Evolutionary conservation across 768 basidiomycete genomes (phyloP).

Genomic region (Neoboletus brunneissimus): DNA sequence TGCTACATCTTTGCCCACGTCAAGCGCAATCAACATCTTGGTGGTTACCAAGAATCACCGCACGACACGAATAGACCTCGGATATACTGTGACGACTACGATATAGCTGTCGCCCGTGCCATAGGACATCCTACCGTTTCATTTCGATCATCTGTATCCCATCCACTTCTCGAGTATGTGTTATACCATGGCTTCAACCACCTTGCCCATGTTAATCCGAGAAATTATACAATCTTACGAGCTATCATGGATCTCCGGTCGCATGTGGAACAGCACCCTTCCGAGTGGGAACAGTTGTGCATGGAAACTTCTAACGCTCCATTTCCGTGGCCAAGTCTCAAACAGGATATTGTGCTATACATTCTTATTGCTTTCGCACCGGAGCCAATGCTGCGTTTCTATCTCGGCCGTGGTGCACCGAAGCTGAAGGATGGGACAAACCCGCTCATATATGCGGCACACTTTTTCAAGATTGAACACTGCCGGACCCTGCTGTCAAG

Average conservation of each 20-base stretch:
- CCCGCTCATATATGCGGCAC: not conserved
- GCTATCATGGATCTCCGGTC: too few relatives aligned
- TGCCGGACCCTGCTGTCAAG: not conserved
- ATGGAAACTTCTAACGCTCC: too few relatives aligned
- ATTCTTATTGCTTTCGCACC: not conserved
- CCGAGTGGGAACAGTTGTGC: too few relatives aligned
- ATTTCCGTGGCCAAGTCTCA: not conserved
- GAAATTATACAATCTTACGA: too few relatives aligned
- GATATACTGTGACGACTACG: not conserved
- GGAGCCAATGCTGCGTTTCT: not conserved
- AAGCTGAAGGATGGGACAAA: not conserved
- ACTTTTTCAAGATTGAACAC: not conserved
- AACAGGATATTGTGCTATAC: not conserved
- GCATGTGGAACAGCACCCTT: too few relatives aligned
- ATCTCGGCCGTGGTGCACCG: not conserved
- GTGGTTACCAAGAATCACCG: not conserved
- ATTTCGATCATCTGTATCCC: too few relatives aligned
- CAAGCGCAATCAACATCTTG: not conserved
- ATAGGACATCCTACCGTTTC: too few relatives aligned
- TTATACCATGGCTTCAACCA: too few relatives aligned
- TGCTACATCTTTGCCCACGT: not conserved
- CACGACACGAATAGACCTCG: not conserved
- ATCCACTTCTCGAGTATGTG: too few relatives aligned
- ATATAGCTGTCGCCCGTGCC: too few relatives aligned
- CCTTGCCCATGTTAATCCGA: too few relatives aligned